These are phyloP conservation scores for Cucumis melo DNA, from an alignment of 306 rosid genomes.

Conservation along the genomic window DNA sequence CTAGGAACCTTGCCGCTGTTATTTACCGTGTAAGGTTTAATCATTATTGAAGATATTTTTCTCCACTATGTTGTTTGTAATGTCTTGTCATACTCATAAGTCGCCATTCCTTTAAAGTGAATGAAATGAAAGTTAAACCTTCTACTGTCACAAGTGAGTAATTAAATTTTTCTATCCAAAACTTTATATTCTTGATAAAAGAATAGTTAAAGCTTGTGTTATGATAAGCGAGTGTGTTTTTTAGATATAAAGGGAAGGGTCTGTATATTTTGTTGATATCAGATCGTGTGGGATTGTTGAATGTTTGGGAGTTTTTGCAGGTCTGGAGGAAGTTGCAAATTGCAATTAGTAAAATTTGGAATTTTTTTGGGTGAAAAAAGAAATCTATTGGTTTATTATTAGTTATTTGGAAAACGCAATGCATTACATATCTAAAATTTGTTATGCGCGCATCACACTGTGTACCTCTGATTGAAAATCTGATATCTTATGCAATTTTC, in stretches of 20 bases:
- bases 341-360: not conserved
- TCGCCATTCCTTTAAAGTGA: no score
- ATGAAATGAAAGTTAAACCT: not conserved
- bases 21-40: conserved; percentile 46
- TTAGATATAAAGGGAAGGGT: not conserved
- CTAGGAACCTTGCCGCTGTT: conserved; percentile 80
- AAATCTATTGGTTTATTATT: not conserved
- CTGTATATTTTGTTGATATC: not conserved
- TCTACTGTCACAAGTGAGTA: not conserved
- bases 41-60: not conserved
- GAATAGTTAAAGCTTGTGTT: not conserved
- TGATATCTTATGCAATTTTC: not conserved
- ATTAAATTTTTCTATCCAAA: not conserved
- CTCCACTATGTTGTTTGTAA: not conserved
- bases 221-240: not conserved
- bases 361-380: not conserved
- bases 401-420: not conserved
- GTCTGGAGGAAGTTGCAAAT: not conserved
- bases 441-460: not conserved
- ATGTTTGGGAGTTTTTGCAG: not conserved
- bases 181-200: not conserved
- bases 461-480: not conserved
- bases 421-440: not conserved
- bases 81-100: not conserved
- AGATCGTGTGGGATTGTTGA: not conserved